A percentile compares a stretch with the other conserved stretches of the same genome.
These are phyloP conservation scores for Scheffersomyces illinoinensis DNA, from an alignment of 1,139 yeast species.

Conservation along the genomic window DNA sequence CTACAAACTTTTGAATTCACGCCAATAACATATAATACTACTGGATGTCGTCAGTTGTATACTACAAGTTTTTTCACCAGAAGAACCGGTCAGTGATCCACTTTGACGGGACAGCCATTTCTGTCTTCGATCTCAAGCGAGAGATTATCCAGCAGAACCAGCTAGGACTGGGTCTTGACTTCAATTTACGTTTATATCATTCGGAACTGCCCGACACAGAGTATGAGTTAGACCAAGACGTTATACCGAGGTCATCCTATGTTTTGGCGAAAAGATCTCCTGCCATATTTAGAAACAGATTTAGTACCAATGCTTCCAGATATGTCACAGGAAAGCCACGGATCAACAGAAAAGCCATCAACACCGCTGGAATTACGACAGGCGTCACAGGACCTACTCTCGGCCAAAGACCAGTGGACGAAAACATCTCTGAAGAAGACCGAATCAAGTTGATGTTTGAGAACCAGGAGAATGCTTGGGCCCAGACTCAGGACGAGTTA, in stretches of 20 bases:
- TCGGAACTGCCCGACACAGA: slow-evolving; percentile 72
- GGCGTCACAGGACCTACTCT: slow-evolving; percentile 11
- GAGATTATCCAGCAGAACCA: slow-evolving; percentile 84
- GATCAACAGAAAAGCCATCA: slow-evolving; percentile 43
- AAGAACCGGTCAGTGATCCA: slow-evolving; percentile 75
- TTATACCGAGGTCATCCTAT: slow-evolving; percentile 83
- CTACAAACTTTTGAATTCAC: background rate
- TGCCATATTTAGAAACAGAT: slow-evolving; percentile 52
- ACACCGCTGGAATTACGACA: slow-evolving; percentile 20
- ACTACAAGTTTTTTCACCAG: slow-evolving; percentile 85
- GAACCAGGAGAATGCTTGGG: slow-evolving; percentile 92
- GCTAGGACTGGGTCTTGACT: slow-evolving; percentile 81
- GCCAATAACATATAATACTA: background rate
- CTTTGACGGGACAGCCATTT: slow-evolving; percentile 95
- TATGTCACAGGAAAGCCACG: slow-evolving; percentile 88
- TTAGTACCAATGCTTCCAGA: slow-evolving; percentile 63
- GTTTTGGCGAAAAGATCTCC: slow-evolving; percentile 84
- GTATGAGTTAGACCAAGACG: slow-evolving; percentile 87
- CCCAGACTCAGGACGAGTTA: slow-evolving; percentile 88
- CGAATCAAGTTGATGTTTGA: slow-evolving; percentile 88
- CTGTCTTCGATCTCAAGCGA: slow-evolving; percentile 89
- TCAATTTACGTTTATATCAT: slow-evolving; percentile 68
- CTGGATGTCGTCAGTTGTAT: slow-evolving; percentile 84
- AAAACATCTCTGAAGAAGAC: slow-evolving; percentile 74
- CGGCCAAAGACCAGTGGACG: slow-evolving; percentile 24